Evolutionary conservation across 2,329 filamentous ascomycete species (phyloP), one percentile per base, ranked within the genome.

Genomic region (Coccinonectria pachysandricola): DNA sequence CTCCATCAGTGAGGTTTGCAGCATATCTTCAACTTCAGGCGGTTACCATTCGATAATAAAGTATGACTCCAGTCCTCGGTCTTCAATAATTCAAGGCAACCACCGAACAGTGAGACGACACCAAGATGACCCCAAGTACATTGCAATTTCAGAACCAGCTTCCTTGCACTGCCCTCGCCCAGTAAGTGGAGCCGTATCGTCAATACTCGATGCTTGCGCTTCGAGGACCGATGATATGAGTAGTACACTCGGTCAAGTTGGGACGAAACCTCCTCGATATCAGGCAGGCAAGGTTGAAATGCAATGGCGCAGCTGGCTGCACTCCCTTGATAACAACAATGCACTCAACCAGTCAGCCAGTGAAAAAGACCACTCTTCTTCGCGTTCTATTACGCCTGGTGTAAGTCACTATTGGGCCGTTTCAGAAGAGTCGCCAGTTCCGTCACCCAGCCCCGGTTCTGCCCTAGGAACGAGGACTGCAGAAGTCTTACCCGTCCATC

Each of bases 131-230:
- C 34, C 36, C 4, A 29, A 23, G 26, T 33, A 36, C 11, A 12
- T 42, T n/a, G 30, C 38, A 3, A 29, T 22, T 4, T 38, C 40
- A 7, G 32, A 29, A 4, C 33, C 36, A 7, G 19, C 27, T 15
- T 22, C 36, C 7, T 37, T 49, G n/a, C 31, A 48, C 14, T 45
- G 53, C 9, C 49, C 50, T 15, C 44, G 37, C 13, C 49, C 49
- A 7, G 28, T 31, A 7, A 31, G 40, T 15, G 29, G 27, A 8
- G 26, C 12, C 19, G 27, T 15, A n/a, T 26, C 28, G 8, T 12
- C 15, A 2, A 15, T 40, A n/a, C 22, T 43, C 12, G 27, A 33
- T 15, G 21, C 32, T 10, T 19, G 23, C 6, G 40, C 41, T 12
- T 35, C 40, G 8, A 28, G 28, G 6, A 7, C 19, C 3, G 22